These are phyloP conservation scores for Capsella bursapastoris DNA, from an alignment of 345 rosid genomes.

Conservation along the genomic window DNA sequence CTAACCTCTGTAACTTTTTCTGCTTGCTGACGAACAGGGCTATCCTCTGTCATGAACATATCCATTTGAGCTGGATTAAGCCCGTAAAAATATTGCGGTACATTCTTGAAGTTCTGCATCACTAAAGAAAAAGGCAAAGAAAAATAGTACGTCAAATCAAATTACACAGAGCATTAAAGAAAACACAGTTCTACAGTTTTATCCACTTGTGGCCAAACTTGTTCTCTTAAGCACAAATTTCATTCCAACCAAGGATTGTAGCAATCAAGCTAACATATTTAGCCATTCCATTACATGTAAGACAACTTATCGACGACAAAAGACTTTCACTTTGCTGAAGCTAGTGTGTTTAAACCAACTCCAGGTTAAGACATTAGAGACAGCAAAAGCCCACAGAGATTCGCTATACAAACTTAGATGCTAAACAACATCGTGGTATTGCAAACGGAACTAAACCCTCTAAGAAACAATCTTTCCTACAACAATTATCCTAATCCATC, in stretches of 20 bases:
- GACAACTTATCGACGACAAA: background rate
- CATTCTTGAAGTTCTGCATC: constrained; percentile 80
- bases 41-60: constrained; percentile 92
- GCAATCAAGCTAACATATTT: constrained; percentile 9
- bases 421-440: background rate
- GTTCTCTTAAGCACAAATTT: background rate
- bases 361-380: background rate
- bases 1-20: constrained; percentile 76
- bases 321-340: background rate
- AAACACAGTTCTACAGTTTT: background rate
- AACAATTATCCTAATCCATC: background rate
- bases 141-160: background rate
- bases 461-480: background rate
- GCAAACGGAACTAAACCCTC: background rate
- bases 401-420: background rate
- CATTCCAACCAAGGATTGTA: constrained; percentile 12
- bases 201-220: background rate
- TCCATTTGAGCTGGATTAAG: constrained; percentile 81
- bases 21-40: constrained; percentile 65
- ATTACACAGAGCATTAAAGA: background rate
- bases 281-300: background rate
- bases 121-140: constrained; percentile 50
- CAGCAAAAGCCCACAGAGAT: background rate
- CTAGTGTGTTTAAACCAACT: background rate
- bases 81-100: constrained; percentile 79